Evolutionary conservation across 768 basidiomycete genomes (phyloP).

Genomic region (Calocybe gangraenosa): DNA sequence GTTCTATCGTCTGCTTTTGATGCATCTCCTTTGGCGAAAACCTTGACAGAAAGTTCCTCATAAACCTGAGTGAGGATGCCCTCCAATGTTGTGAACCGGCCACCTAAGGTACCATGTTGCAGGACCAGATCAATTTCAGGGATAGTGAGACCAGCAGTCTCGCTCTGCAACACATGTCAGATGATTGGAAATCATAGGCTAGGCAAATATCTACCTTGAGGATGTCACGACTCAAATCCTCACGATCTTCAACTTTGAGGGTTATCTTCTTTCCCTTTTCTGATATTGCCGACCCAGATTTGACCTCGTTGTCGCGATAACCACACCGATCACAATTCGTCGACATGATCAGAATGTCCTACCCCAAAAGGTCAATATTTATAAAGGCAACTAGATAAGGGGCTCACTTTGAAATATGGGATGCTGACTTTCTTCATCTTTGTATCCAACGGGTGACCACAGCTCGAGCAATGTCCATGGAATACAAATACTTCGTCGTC

Average conservation of each 20-base stretch:
- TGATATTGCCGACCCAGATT: conserved; percentile 89
- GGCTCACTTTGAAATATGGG: conserved; percentile 89
- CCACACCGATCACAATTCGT: conserved; percentile 95
- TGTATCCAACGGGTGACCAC: conserved; percentile 78
- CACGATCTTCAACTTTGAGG: conserved; percentile 85
- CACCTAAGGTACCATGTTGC: conserved; percentile 91
- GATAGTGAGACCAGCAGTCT: conserved; percentile 84
- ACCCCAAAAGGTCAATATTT: neutral
- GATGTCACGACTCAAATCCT: conserved; percentile 91
- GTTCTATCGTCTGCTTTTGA: conserved; percentile 39
- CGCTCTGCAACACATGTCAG: conserved; percentile 56
- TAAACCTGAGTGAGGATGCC: conserved; percentile 93
- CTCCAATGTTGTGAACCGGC: conserved; percentile 96
- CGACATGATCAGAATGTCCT: conserved; percentile 85
- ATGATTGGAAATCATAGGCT: neutral
- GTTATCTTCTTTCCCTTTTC: conserved; percentile 82
- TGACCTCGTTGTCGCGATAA: conserved; percentile 97
- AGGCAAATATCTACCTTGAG: conserved; percentile 67
- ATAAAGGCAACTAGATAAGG: neutral
- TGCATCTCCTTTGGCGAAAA: conserved; percentile 73
- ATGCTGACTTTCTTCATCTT: conserved; percentile 95
- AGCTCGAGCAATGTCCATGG: conserved; percentile 78
- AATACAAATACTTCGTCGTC: conserved; percentile 86
- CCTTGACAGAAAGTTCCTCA: conserved; percentile 90
- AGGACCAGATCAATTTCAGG: conserved; percentile 94